phyloP scores from a whole-genome alignment of 345 rosid genomes.

The Gossypium rotundifolium region DNA sequence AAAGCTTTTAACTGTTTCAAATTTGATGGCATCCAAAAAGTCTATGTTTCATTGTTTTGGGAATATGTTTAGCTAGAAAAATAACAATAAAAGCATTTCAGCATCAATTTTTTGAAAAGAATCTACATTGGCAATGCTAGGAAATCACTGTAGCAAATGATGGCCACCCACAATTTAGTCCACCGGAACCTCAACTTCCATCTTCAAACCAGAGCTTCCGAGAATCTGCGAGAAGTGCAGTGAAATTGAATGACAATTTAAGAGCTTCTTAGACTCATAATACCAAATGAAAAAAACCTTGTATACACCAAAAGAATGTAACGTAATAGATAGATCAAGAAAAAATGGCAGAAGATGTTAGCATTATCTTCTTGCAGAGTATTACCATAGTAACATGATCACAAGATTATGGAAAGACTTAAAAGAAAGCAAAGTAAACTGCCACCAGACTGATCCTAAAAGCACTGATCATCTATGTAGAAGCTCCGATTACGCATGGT shows the following conservation, averaged over 20 bases:
- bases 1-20: neutral
- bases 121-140: neutral
- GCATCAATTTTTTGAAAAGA: neutral
- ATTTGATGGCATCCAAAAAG: neutral
- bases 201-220: conserved; percentile 47
- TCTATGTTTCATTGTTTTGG: neutral
- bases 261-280: neutral
- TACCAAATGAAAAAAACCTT: neutral
- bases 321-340: neutral
- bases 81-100: neutral
- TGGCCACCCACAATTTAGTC: conserved; percentile 31
- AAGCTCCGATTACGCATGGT: neutral
- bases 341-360: neutral
- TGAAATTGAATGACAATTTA: neutral
- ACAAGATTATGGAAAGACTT: neutral
- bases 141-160: neutral
- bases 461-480: neutral
- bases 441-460: too few species aligned
- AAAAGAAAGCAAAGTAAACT: neutral
- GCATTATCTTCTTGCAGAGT: neutral
- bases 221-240: conserved; percentile 40
- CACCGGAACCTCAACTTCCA: conserved; percentile 82
- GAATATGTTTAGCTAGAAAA: neutral
- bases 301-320: neutral
- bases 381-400: neutral